Evolutionary conservation across 495 filamentous ascomycete species (phyloP), one percentile per base, ranked within the genome.

Genomic region (Aspergillus diversus): DNA sequence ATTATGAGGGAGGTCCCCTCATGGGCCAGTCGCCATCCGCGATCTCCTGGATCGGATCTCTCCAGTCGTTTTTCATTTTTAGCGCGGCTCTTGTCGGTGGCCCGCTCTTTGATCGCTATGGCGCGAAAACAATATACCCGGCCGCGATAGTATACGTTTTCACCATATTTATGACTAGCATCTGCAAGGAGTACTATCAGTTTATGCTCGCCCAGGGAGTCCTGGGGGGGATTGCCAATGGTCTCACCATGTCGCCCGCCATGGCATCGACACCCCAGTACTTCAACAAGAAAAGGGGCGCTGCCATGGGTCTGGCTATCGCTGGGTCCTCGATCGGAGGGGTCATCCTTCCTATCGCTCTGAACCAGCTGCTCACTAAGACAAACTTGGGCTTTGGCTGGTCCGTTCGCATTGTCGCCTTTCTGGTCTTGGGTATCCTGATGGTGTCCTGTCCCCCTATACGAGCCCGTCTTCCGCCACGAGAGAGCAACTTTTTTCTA

Each of bases 401-500:
- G 88, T 73, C 84, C 0, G 79, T 88, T 4, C 75, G 87, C 6
- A 77, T 88, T 21, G 70, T 84, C 13, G 87, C 79, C 2, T 89
- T 90, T 67, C 67, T 88, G 33, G 75, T 83, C 16, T 53, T 84
- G 3, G 77, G 80, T n/a, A 37, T 86, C 52, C 58, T 86, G 8
- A 46, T 56, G 0, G 71, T 87, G n/a, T 68, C 80, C 12, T 71
- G 71, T 47, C 17, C 80, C 5, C 67, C 76, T 2, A 66, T 87
- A 15, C 73, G 68, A 47, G 63, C 75, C 5, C 77, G 84, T 0
- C 66, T 87, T 1, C 80, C 81, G 15, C 77, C 79, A 4, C 67
- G 81, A 1, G 69, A 73, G 7, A 75, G 69, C 0, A 63, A 61
- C 9, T 80, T 86, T 66, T 76, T 80, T 42, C 27, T 86, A 0